A percentile compares a stretch with the other conserved stretches of the same genome.
Conservation (phyloP, 176 grass and related monocot genomes). For the Elymus sibiricus region DNA sequence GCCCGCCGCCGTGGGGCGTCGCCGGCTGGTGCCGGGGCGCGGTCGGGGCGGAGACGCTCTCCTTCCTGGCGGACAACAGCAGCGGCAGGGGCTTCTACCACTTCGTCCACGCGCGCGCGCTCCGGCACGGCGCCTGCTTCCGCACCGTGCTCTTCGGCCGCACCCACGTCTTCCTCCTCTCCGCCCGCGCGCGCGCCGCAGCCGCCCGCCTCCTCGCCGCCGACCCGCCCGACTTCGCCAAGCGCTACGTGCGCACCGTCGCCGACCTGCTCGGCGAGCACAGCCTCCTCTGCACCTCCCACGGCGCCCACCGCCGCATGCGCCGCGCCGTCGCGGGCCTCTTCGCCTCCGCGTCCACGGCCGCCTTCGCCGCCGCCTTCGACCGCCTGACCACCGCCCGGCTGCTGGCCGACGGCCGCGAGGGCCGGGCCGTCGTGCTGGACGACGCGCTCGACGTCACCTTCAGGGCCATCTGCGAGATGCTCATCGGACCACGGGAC, state of each 20-base stretch:
- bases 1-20: conserved; percentile 7
- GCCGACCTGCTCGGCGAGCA: conserved; percentile 66
- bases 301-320: conserved; percentile 42
- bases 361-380: conserved; percentile 37
- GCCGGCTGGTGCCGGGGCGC: background rate
- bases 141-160: conserved; percentile 58
- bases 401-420: background rate
- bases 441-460: conserved; percentile 56
- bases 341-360: conserved; percentile 43
- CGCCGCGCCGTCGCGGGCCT: conserved; percentile 53
- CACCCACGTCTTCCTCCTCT: conserved; percentile 70
- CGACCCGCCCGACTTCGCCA: conserved; percentile 60
- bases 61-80: conserved; percentile 61
- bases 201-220: conserved; percentile 30
- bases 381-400: conserved; percentile 33
- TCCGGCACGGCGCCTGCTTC: conserved; percentile 63
- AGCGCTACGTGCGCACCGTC: conserved; percentile 83
- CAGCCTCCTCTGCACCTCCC: conserved; percentile 76
- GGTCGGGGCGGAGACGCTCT: conserved; percentile 45
- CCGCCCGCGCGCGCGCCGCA: conserved; percentile 25
- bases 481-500: conserved; percentile 47
- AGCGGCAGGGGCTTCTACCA: conserved; percentile 77
- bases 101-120: conserved; percentile 62
- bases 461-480: conserved; percentile 79
- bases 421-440: conserved; percentile 39